Conservation (phyloP, 495 filamentous ascomycete species). For the Amphirosellinia nigrospora region DNA sequence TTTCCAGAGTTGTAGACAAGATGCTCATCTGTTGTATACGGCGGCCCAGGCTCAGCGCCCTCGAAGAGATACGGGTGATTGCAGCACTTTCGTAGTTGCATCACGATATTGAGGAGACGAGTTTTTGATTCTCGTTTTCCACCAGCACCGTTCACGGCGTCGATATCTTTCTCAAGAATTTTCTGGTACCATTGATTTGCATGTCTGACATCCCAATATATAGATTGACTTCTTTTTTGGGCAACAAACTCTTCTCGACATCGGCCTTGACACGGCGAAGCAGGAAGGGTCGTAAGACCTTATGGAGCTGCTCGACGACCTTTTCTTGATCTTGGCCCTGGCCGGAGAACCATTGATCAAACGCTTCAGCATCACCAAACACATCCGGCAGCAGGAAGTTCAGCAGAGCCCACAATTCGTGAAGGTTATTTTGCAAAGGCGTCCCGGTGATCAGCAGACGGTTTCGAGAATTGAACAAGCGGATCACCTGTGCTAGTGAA, state of each 20-base stretch:
- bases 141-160: conserved; percentile 95
- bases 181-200: conserved; percentile 99
- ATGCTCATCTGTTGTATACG: conserved; percentile 98
- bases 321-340: conserved; percentile 90
- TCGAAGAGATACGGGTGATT: conserved; percentile 99
- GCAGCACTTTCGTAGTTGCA: conserved; percentile 99
- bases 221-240: conserved; percentile 96
- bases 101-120: conserved; percentile 97
- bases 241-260: conserved; percentile 96
- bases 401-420: conserved; percentile 98
- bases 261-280: conserved; percentile 97
- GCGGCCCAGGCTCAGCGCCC: conserved; percentile 94
- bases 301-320: conserved; percentile 96
- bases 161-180: conserved; percentile 98
- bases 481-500: conserved; percentile 94
- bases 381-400: conserved; percentile 98
- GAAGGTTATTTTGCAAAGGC: conserved; percentile 96
- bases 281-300: conserved; percentile 91
- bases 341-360: conserved; percentile 95
- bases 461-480: conserved; percentile 95
- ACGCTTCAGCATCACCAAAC: conserved; percentile 96
- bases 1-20: conserved; percentile 92
- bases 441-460: conserved; percentile 96
- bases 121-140: conserved; percentile 99
- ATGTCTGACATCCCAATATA: conserved; percentile 99